Percentiles rank a stretch among this genome's conserved stretches.
Conservation (phyloP, 768 basidiomycete species). For the Kwoniella mangroviensis region DNA sequence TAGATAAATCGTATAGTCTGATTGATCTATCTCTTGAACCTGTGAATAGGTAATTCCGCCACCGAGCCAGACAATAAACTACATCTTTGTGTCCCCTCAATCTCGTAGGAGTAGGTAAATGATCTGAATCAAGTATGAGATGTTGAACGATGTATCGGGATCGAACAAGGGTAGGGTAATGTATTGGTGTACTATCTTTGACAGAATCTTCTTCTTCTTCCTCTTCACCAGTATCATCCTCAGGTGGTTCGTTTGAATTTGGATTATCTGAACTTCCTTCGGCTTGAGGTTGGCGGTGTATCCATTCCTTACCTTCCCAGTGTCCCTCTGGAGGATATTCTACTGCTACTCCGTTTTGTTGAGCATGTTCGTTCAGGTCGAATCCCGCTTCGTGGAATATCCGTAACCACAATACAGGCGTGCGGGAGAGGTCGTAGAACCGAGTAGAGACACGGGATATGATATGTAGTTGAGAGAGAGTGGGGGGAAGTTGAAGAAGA, state of each 20-base stretch:
- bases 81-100: conserved; percentile 23
- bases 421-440: conserved; percentile 32
- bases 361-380: conserved; percentile 3
- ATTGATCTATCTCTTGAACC: conserved; percentile 43
- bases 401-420: conserved; percentile 34
- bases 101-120: neutral
- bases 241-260: neutral
- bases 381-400: conserved; percentile 26
- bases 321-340: conserved; percentile 23
- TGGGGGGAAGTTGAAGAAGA: conserved; percentile 34
- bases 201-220: neutral
- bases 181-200: conserved; percentile 26
- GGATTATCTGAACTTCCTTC: neutral
- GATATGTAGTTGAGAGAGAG: conserved; percentile 18
- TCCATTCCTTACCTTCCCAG: conserved; percentile 28
- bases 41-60: conserved; percentile 33
- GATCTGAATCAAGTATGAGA: conserved; percentile 10
- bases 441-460: conserved; percentile 29
- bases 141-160: conserved; percentile 19
- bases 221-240: neutral
- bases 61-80: conserved; percentile 32
- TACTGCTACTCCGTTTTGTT: conserved; percentile 2
- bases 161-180: conserved; percentile 43
- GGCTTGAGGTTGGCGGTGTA: neutral
- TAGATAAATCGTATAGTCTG: conserved; percentile 17